Evolutionary conservation across 169 alveolate species (phyloP).

Genomic region (Eimeria maxima): DNA sequence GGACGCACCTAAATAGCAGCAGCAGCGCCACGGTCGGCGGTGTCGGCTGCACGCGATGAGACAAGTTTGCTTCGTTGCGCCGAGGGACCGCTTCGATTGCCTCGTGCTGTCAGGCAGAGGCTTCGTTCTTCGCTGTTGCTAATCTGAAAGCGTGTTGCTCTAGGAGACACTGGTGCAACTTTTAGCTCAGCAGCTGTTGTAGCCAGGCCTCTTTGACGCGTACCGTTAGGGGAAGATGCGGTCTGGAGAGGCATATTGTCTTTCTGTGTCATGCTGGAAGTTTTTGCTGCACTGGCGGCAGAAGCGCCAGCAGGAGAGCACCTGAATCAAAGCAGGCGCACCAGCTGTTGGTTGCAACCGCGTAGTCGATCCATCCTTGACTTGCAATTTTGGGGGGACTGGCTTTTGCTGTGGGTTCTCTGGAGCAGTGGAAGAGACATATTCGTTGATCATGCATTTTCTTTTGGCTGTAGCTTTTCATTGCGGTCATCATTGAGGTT

Average conservation of each 20-base stretch:
- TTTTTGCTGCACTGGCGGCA: conserved; percentile 32
- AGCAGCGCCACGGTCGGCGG: neutral
- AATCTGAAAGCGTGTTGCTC: neutral
- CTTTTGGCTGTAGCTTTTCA: conserved; percentile 30
- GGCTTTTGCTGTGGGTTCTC: conserved; percentile 27
- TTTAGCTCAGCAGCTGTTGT: conserved; percentile 33
- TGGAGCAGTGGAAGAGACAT: conserved; percentile 27
- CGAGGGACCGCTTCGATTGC: neutral
- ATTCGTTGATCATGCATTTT: conserved; percentile 12
- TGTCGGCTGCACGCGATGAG: neutral
- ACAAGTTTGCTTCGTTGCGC: conserved; percentile 9
- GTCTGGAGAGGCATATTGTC: neutral
- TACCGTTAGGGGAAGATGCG: neutral
- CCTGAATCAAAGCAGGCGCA: neutral
- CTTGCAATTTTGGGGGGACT: neutral
- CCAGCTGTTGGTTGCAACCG: conserved; percentile 27
- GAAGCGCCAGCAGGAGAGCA: conserved; percentile 18
- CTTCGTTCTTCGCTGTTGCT: conserved; percentile 3
- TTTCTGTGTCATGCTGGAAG: conserved; percentile 16
- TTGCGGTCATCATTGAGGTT: neutral
- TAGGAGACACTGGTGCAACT: neutral
- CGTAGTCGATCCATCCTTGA: conserved; percentile 6
- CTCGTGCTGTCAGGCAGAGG: conserved; percentile 34
- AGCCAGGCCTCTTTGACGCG: neutral
- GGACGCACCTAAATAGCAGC: conserved; percentile 49